A percentile compares a stretch with the other conserved stretches of the same genome.
Conservation (phyloP, 1,284 basidiomycete species). For the Cryptococcus amylolentus region DNA sequence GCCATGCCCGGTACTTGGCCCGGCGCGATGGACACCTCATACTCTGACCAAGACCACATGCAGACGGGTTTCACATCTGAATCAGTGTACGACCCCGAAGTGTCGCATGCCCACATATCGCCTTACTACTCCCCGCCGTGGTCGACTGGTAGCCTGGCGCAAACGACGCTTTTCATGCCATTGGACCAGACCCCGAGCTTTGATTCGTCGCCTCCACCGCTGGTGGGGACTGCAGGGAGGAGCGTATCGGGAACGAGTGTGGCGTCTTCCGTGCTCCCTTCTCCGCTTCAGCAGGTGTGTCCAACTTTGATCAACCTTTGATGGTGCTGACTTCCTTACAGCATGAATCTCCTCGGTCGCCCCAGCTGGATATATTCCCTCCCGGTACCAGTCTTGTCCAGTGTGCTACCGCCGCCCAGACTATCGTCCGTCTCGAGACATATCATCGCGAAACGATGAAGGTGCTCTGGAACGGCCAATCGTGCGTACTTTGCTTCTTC, state of each 20-base stretch:
- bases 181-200: no score
- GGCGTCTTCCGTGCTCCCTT: conserved; percentile 8
- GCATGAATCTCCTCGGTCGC: conserved; percentile 19
- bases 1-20: no score
- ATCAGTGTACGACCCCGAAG: background rate
- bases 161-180: no score
- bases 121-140: conserved; percentile 7
- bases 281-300: background rate
- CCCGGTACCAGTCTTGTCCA: conserved; percentile 48
- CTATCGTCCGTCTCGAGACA: conserved; percentile 48
- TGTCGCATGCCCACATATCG: background rate
- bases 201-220: no score
- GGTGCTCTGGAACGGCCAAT: conserved; percentile 37
- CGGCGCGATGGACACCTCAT: no score
- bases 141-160: no score
- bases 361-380: conserved; percentile 44
- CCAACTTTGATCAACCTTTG: background rate
- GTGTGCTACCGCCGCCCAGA: conserved; percentile 48
- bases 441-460: conserved; percentile 48
- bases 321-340: background rate
- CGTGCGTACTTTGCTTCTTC: background rate
- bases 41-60: background rate
- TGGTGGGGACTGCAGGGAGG: no score
- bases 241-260: conserved; percentile 9
- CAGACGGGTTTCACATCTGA: background rate